phyloP scores from a whole-genome alignment of 306 rosid species.

The Castanea sativa region DNA sequence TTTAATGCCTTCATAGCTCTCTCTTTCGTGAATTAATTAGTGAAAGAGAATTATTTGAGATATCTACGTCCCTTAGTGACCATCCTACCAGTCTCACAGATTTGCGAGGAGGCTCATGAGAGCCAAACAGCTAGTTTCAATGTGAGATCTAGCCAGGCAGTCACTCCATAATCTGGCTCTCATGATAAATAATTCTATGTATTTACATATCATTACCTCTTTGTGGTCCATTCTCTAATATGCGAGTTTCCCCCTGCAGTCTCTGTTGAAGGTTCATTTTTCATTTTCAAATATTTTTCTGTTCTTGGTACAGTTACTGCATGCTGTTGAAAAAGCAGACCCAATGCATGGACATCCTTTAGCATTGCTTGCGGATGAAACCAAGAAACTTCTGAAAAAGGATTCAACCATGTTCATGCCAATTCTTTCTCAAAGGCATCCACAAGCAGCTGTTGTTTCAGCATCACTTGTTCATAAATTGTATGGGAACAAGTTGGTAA shows the following conservation, averaged over 20 bases:
- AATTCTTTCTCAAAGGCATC: constrained; percentile 84
- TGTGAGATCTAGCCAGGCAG: background rate
- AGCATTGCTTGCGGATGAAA: constrained; percentile 94
- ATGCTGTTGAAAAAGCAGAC: constrained; percentile 69
- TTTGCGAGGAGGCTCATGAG: background rate
- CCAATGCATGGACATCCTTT: constrained; percentile 72
- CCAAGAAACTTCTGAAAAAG: constrained; percentile 72
- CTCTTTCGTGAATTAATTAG: background rate
- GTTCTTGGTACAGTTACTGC: constrained; percentile 55
- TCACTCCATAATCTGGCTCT: background rate
- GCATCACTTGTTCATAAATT: constrained; percentile 90
- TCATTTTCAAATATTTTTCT: constrained; percentile 16
- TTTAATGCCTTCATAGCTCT: background rate
- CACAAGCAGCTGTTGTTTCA: constrained; percentile 77
- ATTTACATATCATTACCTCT: too few relatives aligned
- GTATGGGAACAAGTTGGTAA: constrained; percentile 86
- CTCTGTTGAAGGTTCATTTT: constrained; percentile 11
- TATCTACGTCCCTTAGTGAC: background rate
- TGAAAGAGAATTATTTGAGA: background rate
- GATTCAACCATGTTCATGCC: constrained; percentile 80
- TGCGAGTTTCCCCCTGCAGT: background rate
- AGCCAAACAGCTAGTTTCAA: background rate
- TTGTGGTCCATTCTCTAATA: too few relatives aligned
- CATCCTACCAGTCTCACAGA: background rate
- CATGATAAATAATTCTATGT: background rate